Base-by-base conservation (phyloP, 2,329 filamentous ascomycete genomes). In the Aspergillus tamarii region DNA sequence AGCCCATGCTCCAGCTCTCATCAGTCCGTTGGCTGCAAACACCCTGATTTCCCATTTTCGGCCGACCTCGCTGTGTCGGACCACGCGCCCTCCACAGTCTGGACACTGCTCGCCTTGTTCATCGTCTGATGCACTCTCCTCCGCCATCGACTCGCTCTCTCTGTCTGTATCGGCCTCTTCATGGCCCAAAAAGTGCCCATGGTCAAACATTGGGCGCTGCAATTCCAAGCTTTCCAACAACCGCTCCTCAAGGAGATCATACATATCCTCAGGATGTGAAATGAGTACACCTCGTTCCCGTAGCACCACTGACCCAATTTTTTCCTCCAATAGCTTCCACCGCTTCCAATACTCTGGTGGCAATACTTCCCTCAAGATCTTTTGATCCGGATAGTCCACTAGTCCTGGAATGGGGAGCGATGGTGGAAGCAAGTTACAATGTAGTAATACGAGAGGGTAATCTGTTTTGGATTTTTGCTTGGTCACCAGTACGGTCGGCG, bases 21-120 rank as follows among this genome's bases (percentile, higher is more conserved):
- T 96, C 55, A 98, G 82, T 0, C 95, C 95, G 77, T 98, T 99
- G 59, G 93, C 94, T 0, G 95, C 95, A 73, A 94, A 99, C 1
- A 98, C 89, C 74, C 93, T 95, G 76, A 98, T 83, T 77, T 78
- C 83, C 80, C 74, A 89, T 80, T 80, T 88, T 76, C 68, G 85
- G 75, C 76, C 84, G 72, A 57, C 83, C 75, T 72, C 82, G 65
- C 73, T 63, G 73, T 83, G 61, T 72, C 81, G 60, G 67, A 76
- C 81, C 72, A 88, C 34, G 73, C 82, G 64, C 70, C 81, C 65
- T 68, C 84, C 71, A 66, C 85, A 87, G 61, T 87, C 84, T 1
- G 77, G 76, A 69, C 85, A 87, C 50, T 79, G 76, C 46, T 81
- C 77, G 1, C 73, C 79, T 30, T 78, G 74, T 53, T 76, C 77